These are phyloP conservation scores for Aspergillus olivimuriae DNA, from an alignment of 495 filamentous ascomycete species.

Conservation along the genomic window DNA sequence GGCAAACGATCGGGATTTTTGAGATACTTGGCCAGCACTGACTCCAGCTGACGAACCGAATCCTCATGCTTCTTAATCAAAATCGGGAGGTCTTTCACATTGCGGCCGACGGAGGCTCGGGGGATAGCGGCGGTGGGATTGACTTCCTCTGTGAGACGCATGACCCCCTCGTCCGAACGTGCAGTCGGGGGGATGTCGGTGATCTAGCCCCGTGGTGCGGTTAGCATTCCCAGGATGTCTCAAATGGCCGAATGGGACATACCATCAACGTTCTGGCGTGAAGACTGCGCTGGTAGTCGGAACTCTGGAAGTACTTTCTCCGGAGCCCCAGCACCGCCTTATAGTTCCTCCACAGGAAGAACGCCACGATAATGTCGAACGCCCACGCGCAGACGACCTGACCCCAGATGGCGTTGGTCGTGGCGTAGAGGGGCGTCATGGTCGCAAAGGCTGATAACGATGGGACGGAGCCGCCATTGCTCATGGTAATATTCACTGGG, in stretches of 20 bases:
- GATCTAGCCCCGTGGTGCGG: constrained; percentile 45
- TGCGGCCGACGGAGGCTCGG: constrained; percentile 76
- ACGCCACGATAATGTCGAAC: constrained; percentile 68
- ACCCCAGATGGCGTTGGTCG: constrained; percentile 57
- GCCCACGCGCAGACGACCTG: constrained; percentile 74
- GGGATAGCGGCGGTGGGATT: constrained; percentile 71
- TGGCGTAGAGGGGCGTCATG: constrained; percentile 48
- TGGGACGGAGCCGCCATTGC: constrained; percentile 19
- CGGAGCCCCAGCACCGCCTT: constrained; percentile 61
- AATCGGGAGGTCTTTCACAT: constrained; percentile 78
- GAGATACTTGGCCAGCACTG: constrained; percentile 79
- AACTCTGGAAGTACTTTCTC: constrained; percentile 73
- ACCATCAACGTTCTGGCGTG: constrained; percentile 89
- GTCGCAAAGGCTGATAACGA: constrained; percentile 36
- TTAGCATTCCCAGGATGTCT: no score
- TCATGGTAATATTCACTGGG: constrained; percentile 67
- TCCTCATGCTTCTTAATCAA: constrained; percentile 81
- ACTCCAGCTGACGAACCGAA: constrained; percentile 74
- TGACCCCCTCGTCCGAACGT: constrained; percentile 78
- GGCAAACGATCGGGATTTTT: constrained; percentile 81
- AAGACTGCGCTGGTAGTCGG: constrained; percentile 83
- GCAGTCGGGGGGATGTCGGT: constrained; percentile 73
- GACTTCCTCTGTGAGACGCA: constrained; percentile 67
- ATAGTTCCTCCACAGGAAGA: constrained; percentile 90
- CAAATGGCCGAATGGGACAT: no score